Percentiles rank a stretch among this genome's conserved stretches.
phyloP scores from a whole-genome alignment of 2,329 filamentous ascomycete species.

The Drechslera avenae region DNA sequence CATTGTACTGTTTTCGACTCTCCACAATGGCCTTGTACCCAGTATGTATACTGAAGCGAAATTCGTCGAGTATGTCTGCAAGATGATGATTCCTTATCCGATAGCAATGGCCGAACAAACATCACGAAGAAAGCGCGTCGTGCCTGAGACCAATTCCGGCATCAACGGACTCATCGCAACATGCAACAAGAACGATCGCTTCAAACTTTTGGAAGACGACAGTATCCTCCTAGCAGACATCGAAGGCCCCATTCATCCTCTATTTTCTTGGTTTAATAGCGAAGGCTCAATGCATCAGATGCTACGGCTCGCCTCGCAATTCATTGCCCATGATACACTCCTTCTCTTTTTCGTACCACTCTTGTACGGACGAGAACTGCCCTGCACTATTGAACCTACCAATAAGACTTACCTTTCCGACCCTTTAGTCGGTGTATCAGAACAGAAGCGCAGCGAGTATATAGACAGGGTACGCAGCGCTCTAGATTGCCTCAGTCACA shows the following conservation, averaged over 20 bases:
- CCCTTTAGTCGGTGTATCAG: slow-evolving; percentile 18
- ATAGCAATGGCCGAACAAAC: slow-evolving; percentile 9
- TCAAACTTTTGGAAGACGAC: slow-evolving; percentile 37
- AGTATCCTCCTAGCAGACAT: slow-evolving; percentile 29
- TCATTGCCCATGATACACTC: slow-evolving; percentile 34
- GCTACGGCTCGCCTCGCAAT: slow-evolving; percentile 42
- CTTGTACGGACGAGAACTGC: slow-evolving; percentile 31
- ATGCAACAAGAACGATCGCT: slow-evolving; percentile 38
- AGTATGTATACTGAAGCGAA: slow-evolving; percentile 7
- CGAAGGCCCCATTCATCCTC: slow-evolving; percentile 36
- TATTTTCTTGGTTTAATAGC: slow-evolving; percentile 31
- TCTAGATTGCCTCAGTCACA: slow-evolving; percentile 35
- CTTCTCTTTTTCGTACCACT: slow-evolving; percentile 41
- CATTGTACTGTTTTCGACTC: slow-evolving; percentile 5
- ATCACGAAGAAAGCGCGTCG: slow-evolving; percentile 7
- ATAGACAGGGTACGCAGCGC: slow-evolving; percentile 28
- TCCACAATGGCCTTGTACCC: slow-evolving; percentile 16
- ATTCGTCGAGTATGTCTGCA: neutral
- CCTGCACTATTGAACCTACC: neutral
- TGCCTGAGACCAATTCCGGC: slow-evolving; percentile 2
- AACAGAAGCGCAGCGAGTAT: slow-evolving; percentile 14
- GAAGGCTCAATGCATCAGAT: slow-evolving; percentile 24
- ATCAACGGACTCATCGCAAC: slow-evolving; percentile 28
- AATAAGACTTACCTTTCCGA: slow-evolving; percentile 31
- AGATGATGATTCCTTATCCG: neutral